Evolutionary conservation across 2,329 filamentous ascomycete species (phyloP).

Genomic region (Calonectria ilicicola): DNA sequence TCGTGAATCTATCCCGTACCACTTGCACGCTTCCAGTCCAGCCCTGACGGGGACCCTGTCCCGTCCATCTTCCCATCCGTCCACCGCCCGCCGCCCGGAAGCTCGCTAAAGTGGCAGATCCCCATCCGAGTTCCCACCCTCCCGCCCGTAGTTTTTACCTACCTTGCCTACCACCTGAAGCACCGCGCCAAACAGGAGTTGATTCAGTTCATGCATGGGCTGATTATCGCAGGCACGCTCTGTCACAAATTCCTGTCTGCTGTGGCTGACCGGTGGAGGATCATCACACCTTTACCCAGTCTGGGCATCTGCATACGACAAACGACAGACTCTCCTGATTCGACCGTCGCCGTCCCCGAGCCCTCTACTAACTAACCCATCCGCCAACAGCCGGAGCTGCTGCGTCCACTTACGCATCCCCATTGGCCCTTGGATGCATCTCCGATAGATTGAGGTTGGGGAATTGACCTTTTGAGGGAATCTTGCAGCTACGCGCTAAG

Average conservation of each 20-base stretch:
- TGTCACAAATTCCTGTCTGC: constrained; percentile 37
- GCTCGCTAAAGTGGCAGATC: constrained; percentile 21
- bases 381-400: constrained; percentile 27
- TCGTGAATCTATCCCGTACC: constrained; percentile 16
- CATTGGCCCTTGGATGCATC: constrained; percentile 26
- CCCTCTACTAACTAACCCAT: constrained; percentile 26
- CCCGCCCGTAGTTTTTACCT: not conserved
- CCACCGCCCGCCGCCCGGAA: constrained; percentile 15
- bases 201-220: constrained; percentile 43
- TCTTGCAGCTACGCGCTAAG: constrained; percentile 30
- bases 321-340: constrained; percentile 31
- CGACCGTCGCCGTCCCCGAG: constrained; percentile 29
- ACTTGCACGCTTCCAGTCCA: constrained; percentile 1
- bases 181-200: constrained; percentile 30
- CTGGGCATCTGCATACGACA: constrained; percentile 25
- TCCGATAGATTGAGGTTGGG: constrained; percentile 33
- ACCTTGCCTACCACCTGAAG: constrained; percentile 22
- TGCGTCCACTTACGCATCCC: constrained; percentile 19
- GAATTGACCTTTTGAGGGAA: constrained; percentile 29
- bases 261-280: constrained; percentile 36
- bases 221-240: constrained; percentile 34
- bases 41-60: not conserved
- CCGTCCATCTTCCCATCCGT: not conserved
- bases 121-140: constrained; percentile 13
- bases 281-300: constrained; percentile 30